Conservation (phyloP, 2,329 filamentous ascomycete species). For the Leptographium lundbergii region DNA sequence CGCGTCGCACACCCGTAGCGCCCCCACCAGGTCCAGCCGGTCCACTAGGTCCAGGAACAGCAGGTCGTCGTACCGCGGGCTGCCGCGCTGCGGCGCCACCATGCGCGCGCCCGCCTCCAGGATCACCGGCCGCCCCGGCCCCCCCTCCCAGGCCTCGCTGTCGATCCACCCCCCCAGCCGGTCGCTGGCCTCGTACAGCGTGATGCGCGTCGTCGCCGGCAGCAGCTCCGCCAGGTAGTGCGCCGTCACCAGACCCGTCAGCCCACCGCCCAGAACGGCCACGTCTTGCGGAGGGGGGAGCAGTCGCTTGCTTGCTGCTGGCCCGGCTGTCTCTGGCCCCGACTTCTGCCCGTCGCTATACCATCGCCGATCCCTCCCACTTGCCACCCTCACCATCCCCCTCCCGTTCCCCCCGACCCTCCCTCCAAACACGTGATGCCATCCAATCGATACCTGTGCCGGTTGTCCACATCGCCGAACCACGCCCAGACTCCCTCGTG, state of each 20-base stretch:
- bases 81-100: slow-evolving; percentile 39
- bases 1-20: slow-evolving; percentile 41
- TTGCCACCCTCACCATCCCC: no score
- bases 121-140: slow-evolving; percentile 36
- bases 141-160: slow-evolving; percentile 45
- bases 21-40: slow-evolving; percentile 18
- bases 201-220: slow-evolving; percentile 55
- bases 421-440: background rate
- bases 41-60: slow-evolving; percentile 58
- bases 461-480: background rate
- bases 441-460: background rate
- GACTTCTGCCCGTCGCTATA: background rate
- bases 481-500: background rate
- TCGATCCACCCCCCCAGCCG: slow-evolving; percentile 76
- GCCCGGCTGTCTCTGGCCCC: background rate
- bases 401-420: no score
- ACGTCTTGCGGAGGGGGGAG: slow-evolving; percentile 23
- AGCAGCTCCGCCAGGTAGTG: slow-evolving; percentile 62
- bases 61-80: slow-evolving; percentile 42
- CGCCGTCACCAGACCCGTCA: slow-evolving; percentile 69
- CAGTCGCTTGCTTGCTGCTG: background rate
- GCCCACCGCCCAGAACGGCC: slow-evolving; percentile 66
- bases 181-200: slow-evolving; percentile 61
- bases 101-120: slow-evolving; percentile 81
- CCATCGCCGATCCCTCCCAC: background rate